Evolutionary conservation across 805 yeast species (phyloP), one percentile per base, ranked within the genome.

Genomic region (Monosporozyma aquatica): DNA sequence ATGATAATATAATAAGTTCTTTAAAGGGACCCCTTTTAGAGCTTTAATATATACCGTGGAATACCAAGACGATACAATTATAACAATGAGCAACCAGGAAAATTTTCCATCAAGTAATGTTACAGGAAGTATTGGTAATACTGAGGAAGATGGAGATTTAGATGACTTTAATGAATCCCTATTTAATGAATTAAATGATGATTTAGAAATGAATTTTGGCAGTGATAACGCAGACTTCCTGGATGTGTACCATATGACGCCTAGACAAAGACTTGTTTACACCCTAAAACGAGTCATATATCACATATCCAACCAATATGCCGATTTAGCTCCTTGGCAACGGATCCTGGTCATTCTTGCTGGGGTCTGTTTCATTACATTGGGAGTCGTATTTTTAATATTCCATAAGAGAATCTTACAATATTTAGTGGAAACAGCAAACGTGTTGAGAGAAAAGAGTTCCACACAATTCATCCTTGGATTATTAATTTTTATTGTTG

Each of bases 401-500:
- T 56, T 54, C 47, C 62, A 55, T 41, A 45, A 59, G 5, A 45
- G 43, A 13, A 54, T 61, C 15, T 41, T 61, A 17, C 45, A 61
- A 7, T 49, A 59, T 17, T 52, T 75, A 46, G 71, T 72, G 1
- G 46, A 46, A 0, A 43, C 70, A 4, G 69, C 85, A 0, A 71
- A 75, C 39, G 55, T 59, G n/a, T 69, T 79, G 67, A 49, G 55
- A 23, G 55, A 57, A 1, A 58, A 67, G 37, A 55, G 52, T 15
- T 65, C 58, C 32, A 76, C 81, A 0, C 62, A 65, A 10, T 45
- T 70, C 4, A 48, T 77, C 0, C 55, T 89, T 44, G 72, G 79
- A 40, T 14, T 61, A 4, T 58, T 80, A 37, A 62, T 87, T 3
- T 74, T 81, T 49, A 22, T 71, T 2, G 87, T 89, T 4, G 78